Evolutionary conservation across 176 grass and related monocot species (phyloP).

Genomic region (Canna indica): DNA sequence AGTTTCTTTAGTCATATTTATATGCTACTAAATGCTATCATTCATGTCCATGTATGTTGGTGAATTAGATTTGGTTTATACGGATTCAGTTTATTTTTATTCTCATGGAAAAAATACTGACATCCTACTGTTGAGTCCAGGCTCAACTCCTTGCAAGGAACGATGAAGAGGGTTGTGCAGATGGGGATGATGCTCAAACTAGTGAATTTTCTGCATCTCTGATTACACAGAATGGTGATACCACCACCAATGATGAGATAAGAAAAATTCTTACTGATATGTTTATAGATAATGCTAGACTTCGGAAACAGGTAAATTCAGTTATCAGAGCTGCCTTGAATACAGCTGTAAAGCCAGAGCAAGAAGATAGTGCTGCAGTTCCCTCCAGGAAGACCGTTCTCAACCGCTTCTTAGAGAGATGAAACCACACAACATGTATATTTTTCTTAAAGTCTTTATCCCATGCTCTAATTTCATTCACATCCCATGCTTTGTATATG

Average conservation of each 20-base stretch:
- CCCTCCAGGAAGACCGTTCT: slow-evolving; percentile 61
- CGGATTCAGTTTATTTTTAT: not conserved
- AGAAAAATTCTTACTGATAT: slow-evolving; percentile 67
- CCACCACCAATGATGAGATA: slow-evolving; percentile 44
- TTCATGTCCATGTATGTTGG: not conserved
- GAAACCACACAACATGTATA: slow-evolving; percentile 1
- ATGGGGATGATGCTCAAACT: slow-evolving; percentile 34
- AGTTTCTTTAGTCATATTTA: not conserved
- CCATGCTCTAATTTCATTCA: not conserved
- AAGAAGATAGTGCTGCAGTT: slow-evolving; percentile 41
- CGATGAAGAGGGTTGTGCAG: slow-evolving; percentile 39
- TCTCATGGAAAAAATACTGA: not conserved
- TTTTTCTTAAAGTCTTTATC: not conserved
- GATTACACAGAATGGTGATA: slow-evolving; percentile 31
- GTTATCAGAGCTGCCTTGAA: slow-evolving; percentile 48
- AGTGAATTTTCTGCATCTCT: slow-evolving; percentile 29
- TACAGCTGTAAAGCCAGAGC: slow-evolving; percentile 48
- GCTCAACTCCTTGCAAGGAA: slow-evolving; percentile 72
- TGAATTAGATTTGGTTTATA: not conserved
- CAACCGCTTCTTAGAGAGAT: slow-evolving; percentile 75
- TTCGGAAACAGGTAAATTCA: slow-evolving; percentile 68
- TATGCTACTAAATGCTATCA: not conserved
- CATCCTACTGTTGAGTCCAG: slow-evolving; percentile 23
- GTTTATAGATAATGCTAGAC: slow-evolving; percentile 72
- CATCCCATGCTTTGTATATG: not conserved